Evolutionary conservation across 495 filamentous ascomycete genomes (phyloP), one percentile per base, ranked within the genome.

Genomic region (Platismatia glauca): DNA sequence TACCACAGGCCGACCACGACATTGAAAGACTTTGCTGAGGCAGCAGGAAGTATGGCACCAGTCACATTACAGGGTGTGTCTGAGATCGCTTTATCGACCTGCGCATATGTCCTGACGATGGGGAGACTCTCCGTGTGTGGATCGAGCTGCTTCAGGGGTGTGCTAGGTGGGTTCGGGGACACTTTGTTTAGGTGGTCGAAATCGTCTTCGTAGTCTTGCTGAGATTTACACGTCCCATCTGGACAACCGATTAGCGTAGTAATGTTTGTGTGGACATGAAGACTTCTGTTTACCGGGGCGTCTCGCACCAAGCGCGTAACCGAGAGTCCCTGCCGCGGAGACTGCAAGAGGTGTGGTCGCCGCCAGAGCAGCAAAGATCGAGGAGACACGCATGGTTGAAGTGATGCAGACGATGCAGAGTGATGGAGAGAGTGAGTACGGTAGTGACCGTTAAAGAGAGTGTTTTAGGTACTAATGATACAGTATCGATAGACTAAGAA

Each of bases 1-100:
- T 77, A 89, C 89, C 89, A 93, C 68, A 91, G 81, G 64, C 88
- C 89, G 59, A 93, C 71, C 12, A 91, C 76, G 64, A 91, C 86
- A 75, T 90, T 76, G 75, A 89, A 86, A n/a, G 80, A 81, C 73
- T 86, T 86, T 57, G 71, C 71, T 76, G 86, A 82, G 12, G 89
- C 87, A 38, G 87, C 89, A 7, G 87, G 88, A 61, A 92, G 74
- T 63, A 90, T 84, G 59, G 84, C 75, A 70, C 82, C 71, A 34
- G 88, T 82, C 37, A 82, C 82, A 43, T 88, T 76, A 74, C 89
- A 91, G 53, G 76, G 69, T 7, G 46, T 44, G 18, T 58, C 46
- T 15, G 44, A 50, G 16, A 52, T 69, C 76, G 46, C 62, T 37
- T 33, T 60, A 68, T 88, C 85, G 34, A 70, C 71, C 20, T 86